Conservation (phyloP, 2,329 filamentous ascomycete species). For the Tolypocladium ovalisporum region DNA sequence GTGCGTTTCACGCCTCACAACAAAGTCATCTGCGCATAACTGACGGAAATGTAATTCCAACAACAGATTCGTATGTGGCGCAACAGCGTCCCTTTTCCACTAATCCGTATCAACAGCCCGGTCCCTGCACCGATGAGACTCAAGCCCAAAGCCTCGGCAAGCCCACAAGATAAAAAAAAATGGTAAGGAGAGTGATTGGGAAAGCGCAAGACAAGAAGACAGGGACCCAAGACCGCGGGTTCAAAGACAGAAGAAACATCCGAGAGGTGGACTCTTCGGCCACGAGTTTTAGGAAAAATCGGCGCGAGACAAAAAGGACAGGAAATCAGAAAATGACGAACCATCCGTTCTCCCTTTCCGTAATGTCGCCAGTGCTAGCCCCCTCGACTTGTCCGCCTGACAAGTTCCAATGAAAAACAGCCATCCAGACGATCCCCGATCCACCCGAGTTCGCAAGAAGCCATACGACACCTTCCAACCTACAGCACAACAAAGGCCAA, state of each 20-base stretch:
- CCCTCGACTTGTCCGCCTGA: background rate
- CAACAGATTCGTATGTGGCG: constrained; percentile 3
- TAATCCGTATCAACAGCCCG: background rate
- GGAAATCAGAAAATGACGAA: constrained; percentile 1
- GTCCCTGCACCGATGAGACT: background rate
- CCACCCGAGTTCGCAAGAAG: background rate
- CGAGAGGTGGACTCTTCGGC: background rate
- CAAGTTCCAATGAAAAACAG: background rate
- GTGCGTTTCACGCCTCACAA: background rate
- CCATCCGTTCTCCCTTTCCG: background rate
- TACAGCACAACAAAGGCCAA: background rate
- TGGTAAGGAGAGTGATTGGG: constrained; percentile 1
- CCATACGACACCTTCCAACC: background rate
- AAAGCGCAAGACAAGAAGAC: background rate
- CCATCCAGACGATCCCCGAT: background rate
- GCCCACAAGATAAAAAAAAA: background rate
- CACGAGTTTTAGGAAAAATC: background rate
- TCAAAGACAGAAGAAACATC: background rate
- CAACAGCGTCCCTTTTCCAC: background rate
- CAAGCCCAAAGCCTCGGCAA: background rate
- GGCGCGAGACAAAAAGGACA: constrained; percentile 3
- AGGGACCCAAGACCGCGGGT: background rate
- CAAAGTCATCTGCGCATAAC: background rate
- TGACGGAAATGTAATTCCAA: background rate
- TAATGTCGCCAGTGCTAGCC: background rate